Base-by-base conservation (phyloP, 1,284 basidiomycete genomes). In the Ustilago lituana region DNA sequence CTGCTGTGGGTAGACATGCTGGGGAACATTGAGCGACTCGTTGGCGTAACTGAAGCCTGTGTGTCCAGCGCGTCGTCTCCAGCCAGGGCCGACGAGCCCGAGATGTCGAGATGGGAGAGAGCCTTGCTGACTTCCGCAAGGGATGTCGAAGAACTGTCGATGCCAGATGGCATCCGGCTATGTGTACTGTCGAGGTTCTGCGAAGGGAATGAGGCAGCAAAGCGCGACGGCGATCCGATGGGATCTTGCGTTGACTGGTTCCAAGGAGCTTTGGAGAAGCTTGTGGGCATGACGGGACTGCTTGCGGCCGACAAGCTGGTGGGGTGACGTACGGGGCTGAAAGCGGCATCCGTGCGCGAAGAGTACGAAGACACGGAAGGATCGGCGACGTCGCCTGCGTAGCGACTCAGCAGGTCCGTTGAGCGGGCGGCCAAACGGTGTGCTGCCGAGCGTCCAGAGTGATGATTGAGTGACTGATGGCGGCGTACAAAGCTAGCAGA, bases 381-480 rank as follows among this genome's bases (percentile, higher is more conserved):
- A 2, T 60, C 55, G 35, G 37, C 47, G 3, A 23, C 49, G 15
- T 49, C 49, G 33, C 39, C 49, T 19, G 41, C 32, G 9, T 53
- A 38, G 17, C 40, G 48, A 26, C 41, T 49, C 2, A 55, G 53
- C 11, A 62, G 39, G 22, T 61, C 57, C 9, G 49, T 56, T 4
- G 62, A 70, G n/a, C 56, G 55, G n/a, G 67, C 39, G 8, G 59
- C 52, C 17, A 69, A 44, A 1, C 73, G 64, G 10, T 58, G 31
- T 5, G 52, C 69, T 11, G 61, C 47, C 10, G 51, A 22, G 14
- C 65, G 64, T 22, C 69, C 69, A 2, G 60, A 44, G 35, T 65
- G 51, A 26, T 74, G 68, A 33, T 76, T 76, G 62, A 76, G 70
- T n/a, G 74, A 76, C 46, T 76, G 74, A 36, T 73, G 74, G 22